Evolutionary conservation across 441 rosid genomes (phyloP), one percentile per base, ranked within the genome.

Genomic region (Eruca vesicaria): DNA sequence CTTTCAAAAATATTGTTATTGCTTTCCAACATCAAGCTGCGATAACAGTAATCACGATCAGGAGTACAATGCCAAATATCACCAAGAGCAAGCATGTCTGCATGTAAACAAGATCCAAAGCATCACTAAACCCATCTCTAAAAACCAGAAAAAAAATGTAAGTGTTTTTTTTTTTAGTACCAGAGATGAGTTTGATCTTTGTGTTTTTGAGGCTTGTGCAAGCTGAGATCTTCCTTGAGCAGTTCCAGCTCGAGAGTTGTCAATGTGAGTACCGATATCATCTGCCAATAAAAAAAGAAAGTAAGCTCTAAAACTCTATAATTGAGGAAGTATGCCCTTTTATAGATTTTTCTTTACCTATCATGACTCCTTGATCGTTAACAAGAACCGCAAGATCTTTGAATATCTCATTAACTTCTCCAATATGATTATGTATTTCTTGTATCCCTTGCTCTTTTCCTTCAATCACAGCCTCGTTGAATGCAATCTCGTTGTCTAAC

Each of bases 51-150:
- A 96, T 83, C 83, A 92, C 95, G 19, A 93, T 93, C 80, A 96
- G 91, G 63, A 96, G 93, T 75, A 92, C 93, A 16, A 92, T 86
- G 48, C 97, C 98, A 8, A 96, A 96, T 77, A 96, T 96, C 85
- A 96, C 97, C 93, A 96, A 72, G 78, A 96, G 92, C 92, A 96
- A 84, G 86, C 99, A 96, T 26, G 89, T 33, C 99, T 96, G 92
- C 86, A 68, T 19, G 48, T 18, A 63, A 63, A 75, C 89, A 91
- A 64, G 86, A 77, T 23, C 90, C 90, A 86, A 81, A 78, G 87
- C 33, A 53, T 78, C 16, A 58, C 36, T 33, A n/a, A 41, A 62
- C 11, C 23, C 20, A 38, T 59, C 66, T 23, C 26, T 23, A 23
- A 23, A 23, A 23, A 1, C 20, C 11, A 7, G 26, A 10, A 52